phyloP scores from a whole-genome alignment of 768 basidiomycete genomes.

The Inosperma sp. region DNA sequence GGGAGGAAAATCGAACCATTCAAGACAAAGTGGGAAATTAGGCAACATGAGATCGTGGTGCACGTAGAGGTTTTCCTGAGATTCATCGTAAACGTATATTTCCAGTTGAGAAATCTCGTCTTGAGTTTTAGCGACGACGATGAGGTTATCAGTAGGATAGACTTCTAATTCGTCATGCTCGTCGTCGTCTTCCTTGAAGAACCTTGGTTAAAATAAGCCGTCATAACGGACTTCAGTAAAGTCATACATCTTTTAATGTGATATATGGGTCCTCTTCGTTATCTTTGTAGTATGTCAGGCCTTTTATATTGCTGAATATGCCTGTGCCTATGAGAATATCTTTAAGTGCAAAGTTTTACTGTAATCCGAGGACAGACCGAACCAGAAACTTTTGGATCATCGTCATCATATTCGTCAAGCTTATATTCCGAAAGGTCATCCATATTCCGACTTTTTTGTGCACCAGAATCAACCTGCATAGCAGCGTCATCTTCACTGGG shows the following conservation, averaged over 20 bases:
- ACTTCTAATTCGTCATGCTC: conserved; percentile 90
- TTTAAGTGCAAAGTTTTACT: conserved; percentile 1
- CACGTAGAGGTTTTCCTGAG: conserved; percentile 85
- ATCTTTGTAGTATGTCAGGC: conserved; percentile 84
- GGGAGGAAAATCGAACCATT: conserved; percentile 97
- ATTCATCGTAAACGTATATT: conserved; percentile 92
- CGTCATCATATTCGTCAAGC: conserved; percentile 89
- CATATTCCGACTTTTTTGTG: conserved; percentile 30
- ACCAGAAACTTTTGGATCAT: conserved; percentile 38
- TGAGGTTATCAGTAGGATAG: conserved; percentile 84
- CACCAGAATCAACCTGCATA: conserved; percentile 56
- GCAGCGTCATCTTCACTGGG: conserved; percentile 42
- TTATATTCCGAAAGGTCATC: conserved; percentile 86
- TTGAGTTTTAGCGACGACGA: conserved; percentile 91
- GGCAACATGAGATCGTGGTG: conserved; percentile 98
- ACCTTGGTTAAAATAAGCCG: conserved; percentile 13
- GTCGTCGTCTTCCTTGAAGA: conserved; percentile 61
- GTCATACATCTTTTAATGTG: conserved; percentile 83
- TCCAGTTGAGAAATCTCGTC: conserved; percentile 96
- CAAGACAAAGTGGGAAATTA: conserved; percentile 95
- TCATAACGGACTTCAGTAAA: background rate
- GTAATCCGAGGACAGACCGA: conserved; percentile 4
- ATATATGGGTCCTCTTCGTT: conserved; percentile 96
- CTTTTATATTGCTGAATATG: conserved; percentile 94
- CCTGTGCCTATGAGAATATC: conserved; percentile 47